Conservation (phyloP, 305 asterid genomes). For the Rubia tinctorum region DNA sequence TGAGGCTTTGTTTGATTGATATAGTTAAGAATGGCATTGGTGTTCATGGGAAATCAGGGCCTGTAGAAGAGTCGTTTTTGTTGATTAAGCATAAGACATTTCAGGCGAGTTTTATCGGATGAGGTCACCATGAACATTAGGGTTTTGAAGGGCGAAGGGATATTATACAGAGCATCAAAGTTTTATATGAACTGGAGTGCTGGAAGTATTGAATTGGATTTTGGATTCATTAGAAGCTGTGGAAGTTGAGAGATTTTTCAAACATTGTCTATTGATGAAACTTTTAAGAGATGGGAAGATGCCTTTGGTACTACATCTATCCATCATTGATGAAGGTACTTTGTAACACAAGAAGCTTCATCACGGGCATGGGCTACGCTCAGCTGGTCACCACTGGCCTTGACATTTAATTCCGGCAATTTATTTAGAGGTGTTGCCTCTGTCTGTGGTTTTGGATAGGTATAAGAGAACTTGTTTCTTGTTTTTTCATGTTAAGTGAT, state of each 20-base stretch:
- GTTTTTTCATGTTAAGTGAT: background rate
- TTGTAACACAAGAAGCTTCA: background rate
- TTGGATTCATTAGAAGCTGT: conserved; percentile 51
- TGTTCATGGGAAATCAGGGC: conserved; percentile 89
- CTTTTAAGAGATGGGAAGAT: conserved; percentile 72
- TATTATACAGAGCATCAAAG: conserved; percentile 58
- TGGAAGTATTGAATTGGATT: conserved; percentile 63
- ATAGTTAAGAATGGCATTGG: conserved; percentile 78
- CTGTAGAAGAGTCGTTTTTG: conserved; percentile 70
- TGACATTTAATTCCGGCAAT: too few species aligned
- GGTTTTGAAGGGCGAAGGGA: conserved; percentile 78
- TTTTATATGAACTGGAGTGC: conserved; percentile 73
- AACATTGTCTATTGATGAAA: conserved; percentile 68
- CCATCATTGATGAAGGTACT: too few species aligned
- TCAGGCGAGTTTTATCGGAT: conserved; percentile 72
- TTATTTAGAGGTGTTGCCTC: too few species aligned
- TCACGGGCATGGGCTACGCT: too few species aligned
- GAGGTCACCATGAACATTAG: conserved; percentile 91
- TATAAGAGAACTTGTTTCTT: background rate
- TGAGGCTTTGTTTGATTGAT: conserved; percentile 86
- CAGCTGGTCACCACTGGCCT: too few species aligned
- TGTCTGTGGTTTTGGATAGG: background rate
- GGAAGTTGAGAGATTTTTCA: conserved; percentile 30
- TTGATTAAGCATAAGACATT: conserved; percentile 82
- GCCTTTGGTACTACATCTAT: too few species aligned